These are phyloP conservation scores for Ascochyta pisi DNA, from an alignment of 2,329 filamentous ascomycete genomes.

Conservation along the genomic window DNA sequence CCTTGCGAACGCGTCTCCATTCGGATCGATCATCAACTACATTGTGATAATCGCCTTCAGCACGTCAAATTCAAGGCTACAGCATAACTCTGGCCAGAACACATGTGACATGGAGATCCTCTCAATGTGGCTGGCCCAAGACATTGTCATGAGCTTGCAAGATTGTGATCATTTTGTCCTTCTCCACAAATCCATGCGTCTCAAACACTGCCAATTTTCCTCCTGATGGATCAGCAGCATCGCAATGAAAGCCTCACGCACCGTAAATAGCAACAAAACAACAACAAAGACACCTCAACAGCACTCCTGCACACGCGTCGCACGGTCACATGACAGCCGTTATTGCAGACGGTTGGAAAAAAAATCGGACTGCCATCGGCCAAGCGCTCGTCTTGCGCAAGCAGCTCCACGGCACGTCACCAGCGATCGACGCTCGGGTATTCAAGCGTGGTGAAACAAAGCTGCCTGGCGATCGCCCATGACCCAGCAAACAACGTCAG, in stretches of 20 bases:
- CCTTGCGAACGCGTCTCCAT: too few species aligned
- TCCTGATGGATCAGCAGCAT: not conserved
- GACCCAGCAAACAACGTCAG: not conserved
- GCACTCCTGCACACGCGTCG: not conserved
- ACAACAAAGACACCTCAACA: not conserved
- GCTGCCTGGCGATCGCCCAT: constrained; percentile 10
- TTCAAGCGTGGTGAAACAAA: not conserved
- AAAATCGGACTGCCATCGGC: not conserved
- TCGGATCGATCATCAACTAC: too few species aligned
- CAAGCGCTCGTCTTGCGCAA: constrained; percentile 8
- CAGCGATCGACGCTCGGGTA: not conserved
- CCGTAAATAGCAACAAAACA: not conserved
- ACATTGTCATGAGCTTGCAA: not conserved
- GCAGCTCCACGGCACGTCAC: constrained; percentile 9
- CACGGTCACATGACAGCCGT: not conserved
- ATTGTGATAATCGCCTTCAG: too few species aligned
- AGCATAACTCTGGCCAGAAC: too few species aligned
- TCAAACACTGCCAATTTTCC: constrained; percentile 9
- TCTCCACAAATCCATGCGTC: not conserved
- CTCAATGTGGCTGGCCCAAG: too few species aligned
- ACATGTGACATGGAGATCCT: too few species aligned
- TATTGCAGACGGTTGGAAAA: not conserved
- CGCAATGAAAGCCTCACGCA: not conserved
- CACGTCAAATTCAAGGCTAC: too few species aligned
- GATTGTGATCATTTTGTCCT: constrained; percentile 1